A percentile compares a stretch with the other conserved stretches of the same genome.
phyloP scores from a whole-genome alignment of 345 rosid genomes.

The Arabidopsis suecica region DNA sequence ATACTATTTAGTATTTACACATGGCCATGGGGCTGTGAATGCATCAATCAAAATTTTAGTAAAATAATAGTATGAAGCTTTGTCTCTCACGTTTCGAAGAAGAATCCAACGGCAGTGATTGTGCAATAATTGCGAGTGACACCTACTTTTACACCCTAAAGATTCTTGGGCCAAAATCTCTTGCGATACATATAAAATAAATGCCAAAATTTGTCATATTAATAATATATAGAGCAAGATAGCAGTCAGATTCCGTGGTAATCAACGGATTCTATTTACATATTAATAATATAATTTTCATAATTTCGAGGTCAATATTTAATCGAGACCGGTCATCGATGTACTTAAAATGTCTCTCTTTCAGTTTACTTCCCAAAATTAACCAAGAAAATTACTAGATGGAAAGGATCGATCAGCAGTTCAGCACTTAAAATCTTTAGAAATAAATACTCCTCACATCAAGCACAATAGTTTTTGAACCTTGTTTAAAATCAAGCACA shows the following conservation, averaged over 20 bases:
- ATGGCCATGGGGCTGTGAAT: constrained; percentile 2
- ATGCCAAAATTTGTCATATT: constrained; percentile 9
- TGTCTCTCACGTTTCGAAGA: constrained; percentile 21
- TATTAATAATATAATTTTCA: constrained; percentile 19
- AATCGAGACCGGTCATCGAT: constrained; percentile 21
- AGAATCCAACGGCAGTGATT: constrained; percentile 39
- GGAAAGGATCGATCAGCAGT: not conserved
- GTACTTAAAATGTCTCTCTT: constrained; percentile 5
- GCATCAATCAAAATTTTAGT: constrained; percentile 9
- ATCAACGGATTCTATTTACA: constrained; percentile 25
- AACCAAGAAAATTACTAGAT: not conserved
- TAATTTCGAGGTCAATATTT: constrained; percentile 48
- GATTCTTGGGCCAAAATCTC: constrained; percentile 26
- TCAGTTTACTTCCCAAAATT: constrained; percentile 19
- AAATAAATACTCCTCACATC: too few species aligned
- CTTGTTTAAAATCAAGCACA: not conserved
- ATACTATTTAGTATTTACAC: not conserved
- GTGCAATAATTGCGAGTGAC: constrained; percentile 35
- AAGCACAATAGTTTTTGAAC: not conserved
- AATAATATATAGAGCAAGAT: not conserved
- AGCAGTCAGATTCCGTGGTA: constrained; percentile 39
- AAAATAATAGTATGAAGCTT: constrained; percentile 5
- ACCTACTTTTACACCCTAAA: constrained; percentile 30
- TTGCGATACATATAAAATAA: not conserved
- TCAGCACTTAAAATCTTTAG: not conserved